phyloP scores from a whole-genome alignment of 2,329 filamentous ascomycete genomes.

The Fusarium globosum region DNA sequence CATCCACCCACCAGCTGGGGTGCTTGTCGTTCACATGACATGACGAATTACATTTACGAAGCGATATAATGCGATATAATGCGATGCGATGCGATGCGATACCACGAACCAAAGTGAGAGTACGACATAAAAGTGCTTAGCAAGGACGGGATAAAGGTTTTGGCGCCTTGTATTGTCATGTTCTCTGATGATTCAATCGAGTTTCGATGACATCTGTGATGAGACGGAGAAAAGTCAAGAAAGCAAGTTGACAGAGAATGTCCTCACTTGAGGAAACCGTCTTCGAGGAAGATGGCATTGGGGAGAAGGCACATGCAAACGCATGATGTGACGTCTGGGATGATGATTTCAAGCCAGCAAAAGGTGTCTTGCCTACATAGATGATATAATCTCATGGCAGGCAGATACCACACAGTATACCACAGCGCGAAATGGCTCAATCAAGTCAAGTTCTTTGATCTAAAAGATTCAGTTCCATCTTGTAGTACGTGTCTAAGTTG shows the following conservation, averaged over 20 bases:
- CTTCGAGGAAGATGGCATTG: not conserved
- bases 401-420: slow-evolving; percentile 7
- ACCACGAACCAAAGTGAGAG: slow-evolving; percentile 13
- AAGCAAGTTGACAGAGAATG: not conserved
- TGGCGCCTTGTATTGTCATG: slow-evolving; percentile 5
- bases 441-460: slow-evolving; percentile 17
- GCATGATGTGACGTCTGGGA: not conserved
- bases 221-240: not conserved
- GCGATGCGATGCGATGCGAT: slow-evolving; percentile 29
- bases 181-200: slow-evolving; percentile 13
- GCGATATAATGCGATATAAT: slow-evolving; percentile 34
- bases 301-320: not conserved
- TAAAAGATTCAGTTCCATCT: slow-evolving; percentile 46
- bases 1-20: not conserved
- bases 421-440: not conserved
- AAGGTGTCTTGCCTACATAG: slow-evolving; percentile 7
- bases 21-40: slow-evolving; percentile 20
- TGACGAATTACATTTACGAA: slow-evolving; percentile 42
- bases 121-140: not conserved
- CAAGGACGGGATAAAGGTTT: slow-evolving; percentile 5
- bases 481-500: slow-evolving; percentile 42
- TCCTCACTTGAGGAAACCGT: not conserved
- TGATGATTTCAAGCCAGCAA: slow-evolving; percentile 9
- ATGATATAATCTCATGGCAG: slow-evolving; percentile 18
- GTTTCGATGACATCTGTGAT: not conserved